Percentiles rank a stretch among this genome's conserved stretches.
These are phyloP conservation scores for Trichosporon sp. DNA, from an alignment of 1,284 basidiomycete genomes.

Conservation along the genomic window DNA sequence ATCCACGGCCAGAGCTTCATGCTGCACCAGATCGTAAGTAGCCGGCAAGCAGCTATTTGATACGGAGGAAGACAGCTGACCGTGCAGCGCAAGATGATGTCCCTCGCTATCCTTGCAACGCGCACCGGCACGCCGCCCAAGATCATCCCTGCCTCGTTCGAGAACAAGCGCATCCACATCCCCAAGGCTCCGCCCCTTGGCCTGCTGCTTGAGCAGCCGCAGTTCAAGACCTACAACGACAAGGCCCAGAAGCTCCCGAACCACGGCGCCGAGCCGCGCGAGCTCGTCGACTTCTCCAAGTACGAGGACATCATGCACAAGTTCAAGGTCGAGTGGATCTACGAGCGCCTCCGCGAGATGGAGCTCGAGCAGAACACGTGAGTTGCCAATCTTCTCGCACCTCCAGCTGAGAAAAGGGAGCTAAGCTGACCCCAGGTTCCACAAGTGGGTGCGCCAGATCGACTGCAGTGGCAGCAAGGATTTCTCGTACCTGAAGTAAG, in stretches of 20 bases:
- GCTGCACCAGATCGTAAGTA: slow-evolving; percentile 75
- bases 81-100: slow-evolving; percentile 92
- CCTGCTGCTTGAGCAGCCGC: slow-evolving; percentile 86
- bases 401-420: no score
- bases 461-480: slow-evolving; percentile 29
- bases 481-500: slow-evolving; percentile 41
- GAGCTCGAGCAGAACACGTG: slow-evolving; percentile 77
- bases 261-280: slow-evolving; percentile 15
- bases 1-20: slow-evolving; percentile 99
- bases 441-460: slow-evolving; percentile 47
- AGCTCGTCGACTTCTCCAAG: slow-evolving; percentile 63
- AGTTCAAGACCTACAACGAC: slow-evolving; percentile 62
- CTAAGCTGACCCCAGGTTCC: slow-evolving; percentile 28
- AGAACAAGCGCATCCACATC: slow-evolving; percentile 68
- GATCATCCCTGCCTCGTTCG: slow-evolving; percentile 60
- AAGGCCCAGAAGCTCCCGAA: slow-evolving; percentile 20
- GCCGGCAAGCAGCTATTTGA: neutral
- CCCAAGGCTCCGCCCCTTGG: slow-evolving; percentile 97
- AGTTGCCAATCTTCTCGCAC: slow-evolving; percentile 42
- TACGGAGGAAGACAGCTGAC: neutral
- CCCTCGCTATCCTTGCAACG: slow-evolving; percentile 70
- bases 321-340: slow-evolving; percentile 81
- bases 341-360: slow-evolving; percentile 72
- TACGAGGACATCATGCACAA: slow-evolving; percentile 62
- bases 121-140: slow-evolving; percentile 69